Percentiles rank a stretch among this genome's conserved stretches.
These are phyloP conservation scores for Fusarium nisikadoi DNA, from an alignment of 2,329 filamentous ascomycete species.

Conservation along the genomic window DNA sequence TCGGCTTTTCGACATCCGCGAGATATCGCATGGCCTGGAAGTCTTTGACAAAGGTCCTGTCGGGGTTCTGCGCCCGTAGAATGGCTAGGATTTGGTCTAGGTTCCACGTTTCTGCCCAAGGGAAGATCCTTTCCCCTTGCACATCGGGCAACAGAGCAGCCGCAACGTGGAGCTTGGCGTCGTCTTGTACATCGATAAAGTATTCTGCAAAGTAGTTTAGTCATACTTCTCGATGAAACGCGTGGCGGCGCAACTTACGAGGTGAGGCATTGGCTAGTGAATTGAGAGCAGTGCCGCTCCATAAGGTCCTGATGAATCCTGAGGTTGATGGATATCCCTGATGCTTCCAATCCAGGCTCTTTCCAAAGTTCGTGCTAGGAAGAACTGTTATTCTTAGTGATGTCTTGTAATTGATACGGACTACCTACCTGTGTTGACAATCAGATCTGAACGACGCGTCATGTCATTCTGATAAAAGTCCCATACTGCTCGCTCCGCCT, in stretches of 20 bases:
- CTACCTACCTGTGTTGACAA: conserved; percentile 27
- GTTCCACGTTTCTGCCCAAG: conserved; percentile 58
- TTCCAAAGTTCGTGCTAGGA: conserved; percentile 40
- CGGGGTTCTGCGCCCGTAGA: conserved; percentile 31
- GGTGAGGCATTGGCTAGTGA: not conserved
- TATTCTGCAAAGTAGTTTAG: conserved; percentile 46
- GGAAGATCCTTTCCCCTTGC: conserved; percentile 62
- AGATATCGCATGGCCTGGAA: conserved; percentile 3
- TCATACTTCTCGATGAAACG: fast-evolving
- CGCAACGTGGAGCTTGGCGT: conserved; percentile 61
- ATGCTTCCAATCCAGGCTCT: conserved; percentile 22
- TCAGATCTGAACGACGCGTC: conserved; percentile 37
- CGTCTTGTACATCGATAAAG: conserved; percentile 59
- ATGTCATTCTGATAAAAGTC: conserved; percentile 38
- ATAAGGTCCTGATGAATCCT: conserved; percentile 24
- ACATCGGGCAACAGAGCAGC: conserved; percentile 59
- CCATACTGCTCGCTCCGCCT: conserved; percentile 50
- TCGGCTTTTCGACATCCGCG: not conserved
- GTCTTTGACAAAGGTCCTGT: conserved; percentile 23
- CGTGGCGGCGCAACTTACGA: not conserved
- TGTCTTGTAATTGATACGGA: fast-evolving
- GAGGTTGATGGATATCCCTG: conserved; percentile 37
- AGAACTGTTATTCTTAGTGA: conserved; percentile 21
- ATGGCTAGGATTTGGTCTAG: conserved; percentile 54
- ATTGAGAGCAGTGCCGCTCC: conserved; percentile 9